Conservation (phyloP, 345 rosid genomes). For the Ceriops decandra region DNA sequence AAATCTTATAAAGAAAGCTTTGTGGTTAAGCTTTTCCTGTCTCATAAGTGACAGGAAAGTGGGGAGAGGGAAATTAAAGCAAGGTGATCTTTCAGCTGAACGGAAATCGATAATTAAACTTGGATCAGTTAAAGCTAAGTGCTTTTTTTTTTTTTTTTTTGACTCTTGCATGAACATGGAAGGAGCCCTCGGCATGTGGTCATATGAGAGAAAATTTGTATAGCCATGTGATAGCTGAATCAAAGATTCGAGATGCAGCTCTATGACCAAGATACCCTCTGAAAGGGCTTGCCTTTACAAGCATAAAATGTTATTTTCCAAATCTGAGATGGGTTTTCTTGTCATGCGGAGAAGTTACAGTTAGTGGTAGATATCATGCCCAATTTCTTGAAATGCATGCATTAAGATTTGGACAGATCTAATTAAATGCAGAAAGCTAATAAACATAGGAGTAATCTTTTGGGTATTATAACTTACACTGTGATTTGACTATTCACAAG, state of each 20-base stretch:
- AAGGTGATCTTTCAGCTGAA: background rate
- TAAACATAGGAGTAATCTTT: slow-evolving; percentile 20
- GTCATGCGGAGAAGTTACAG: slow-evolving; percentile 1
- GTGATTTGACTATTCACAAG: slow-evolving; percentile 22
- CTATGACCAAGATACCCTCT: slow-evolving; percentile 25
- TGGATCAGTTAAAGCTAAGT: slow-evolving; percentile 28
- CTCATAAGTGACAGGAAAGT: too few relatives aligned
- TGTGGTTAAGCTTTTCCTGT: too few relatives aligned
- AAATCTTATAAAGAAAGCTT: too few relatives aligned
- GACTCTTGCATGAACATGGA: slow-evolving; percentile 26
- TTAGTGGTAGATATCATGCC: slow-evolving; percentile 28
- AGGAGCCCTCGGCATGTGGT: slow-evolving; percentile 38
- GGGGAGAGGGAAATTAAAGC: background rate
- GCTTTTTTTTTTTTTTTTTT: background rate
- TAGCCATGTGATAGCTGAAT: slow-evolving; percentile 45
- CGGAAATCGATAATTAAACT: background rate
- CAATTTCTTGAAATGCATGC: slow-evolving; percentile 22
- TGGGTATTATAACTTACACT: background rate
- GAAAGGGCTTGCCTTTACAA: background rate
- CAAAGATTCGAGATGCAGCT: slow-evolving; percentile 12
- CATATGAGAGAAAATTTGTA: slow-evolving; percentile 39
- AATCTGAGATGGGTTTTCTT: slow-evolving; percentile 7
- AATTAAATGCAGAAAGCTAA: slow-evolving; percentile 41
- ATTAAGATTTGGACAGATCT: slow-evolving; percentile 39
- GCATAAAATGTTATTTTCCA: background rate